phyloP scores from a whole-genome alignment of 495 filamentous ascomycete genomes.

The Barbatosphaeria neglecta region DNA sequence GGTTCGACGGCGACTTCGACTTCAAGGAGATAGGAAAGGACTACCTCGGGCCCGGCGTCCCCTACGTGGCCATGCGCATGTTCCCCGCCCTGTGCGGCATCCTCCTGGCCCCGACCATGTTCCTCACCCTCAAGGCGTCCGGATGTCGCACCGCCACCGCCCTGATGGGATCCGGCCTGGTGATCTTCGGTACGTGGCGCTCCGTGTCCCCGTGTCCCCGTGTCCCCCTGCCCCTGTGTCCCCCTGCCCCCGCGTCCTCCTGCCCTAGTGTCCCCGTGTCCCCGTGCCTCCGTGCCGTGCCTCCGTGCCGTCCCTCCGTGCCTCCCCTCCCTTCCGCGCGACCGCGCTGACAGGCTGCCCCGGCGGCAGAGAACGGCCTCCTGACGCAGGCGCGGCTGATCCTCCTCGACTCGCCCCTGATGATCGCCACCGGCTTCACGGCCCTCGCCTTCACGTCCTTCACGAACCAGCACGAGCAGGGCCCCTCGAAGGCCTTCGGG shows the following conservation, averaged over 20 bases:
- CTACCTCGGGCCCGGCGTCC: constrained; percentile 86
- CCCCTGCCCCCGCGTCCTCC: too few species aligned
- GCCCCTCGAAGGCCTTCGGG: constrained; percentile 72
- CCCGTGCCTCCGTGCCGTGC: too few species aligned
- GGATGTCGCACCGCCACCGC: constrained; percentile 81
- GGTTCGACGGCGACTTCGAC: constrained; percentile 90
- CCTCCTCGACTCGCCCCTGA: constrained; percentile 86
- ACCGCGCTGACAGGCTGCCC: too few species aligned
- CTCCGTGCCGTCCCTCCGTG: too few species aligned
- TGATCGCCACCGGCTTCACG: constrained; percentile 88
- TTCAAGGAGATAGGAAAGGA: constrained; percentile 99
- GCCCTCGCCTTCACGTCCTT: constrained; percentile 85
- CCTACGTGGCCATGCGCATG: constrained; percentile 95
- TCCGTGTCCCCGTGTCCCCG: constrained; percentile 1
- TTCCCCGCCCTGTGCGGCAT: constrained; percentile 83
- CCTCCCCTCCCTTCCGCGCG: too few species aligned
- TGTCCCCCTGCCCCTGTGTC: not conserved
- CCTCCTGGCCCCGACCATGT: constrained; percentile 78
- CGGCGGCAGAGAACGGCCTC: constrained; percentile 70
- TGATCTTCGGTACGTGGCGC: constrained; percentile 68
- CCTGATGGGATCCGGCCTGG: constrained; percentile 65
- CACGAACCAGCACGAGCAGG: constrained; percentile 92
- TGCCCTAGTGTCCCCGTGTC: too few species aligned
- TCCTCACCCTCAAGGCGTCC: constrained; percentile 81
- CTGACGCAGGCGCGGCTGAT: constrained; percentile 92